Evolutionary conservation across 2,329 filamentous ascomycete species (phyloP), one percentile per base, ranked within the genome.

Genomic region (Zymoseptoria ardabiliae): DNA sequence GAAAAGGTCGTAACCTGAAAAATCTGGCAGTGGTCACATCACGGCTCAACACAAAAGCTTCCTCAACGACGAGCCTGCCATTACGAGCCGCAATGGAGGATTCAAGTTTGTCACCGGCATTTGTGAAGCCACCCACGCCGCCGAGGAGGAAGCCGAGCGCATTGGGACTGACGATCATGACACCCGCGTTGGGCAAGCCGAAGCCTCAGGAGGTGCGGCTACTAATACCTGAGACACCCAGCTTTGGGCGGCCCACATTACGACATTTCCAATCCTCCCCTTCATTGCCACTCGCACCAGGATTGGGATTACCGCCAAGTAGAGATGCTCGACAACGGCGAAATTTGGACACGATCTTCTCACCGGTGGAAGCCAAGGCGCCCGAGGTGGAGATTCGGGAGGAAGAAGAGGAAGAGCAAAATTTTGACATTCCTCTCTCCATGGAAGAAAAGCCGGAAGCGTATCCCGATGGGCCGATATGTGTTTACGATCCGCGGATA

Each of bases 1-100:
- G 88, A 68, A 87, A 88, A 69, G 81, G 83, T n/a, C 86, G 89
- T 59, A 94, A 94, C 70, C 87, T 91, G 76, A 94, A 94, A 75
- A 89, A 89, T 48, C 80, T 94, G 4, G 91, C 88, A 1, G 89
- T 94, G 52, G 89, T 92, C 65, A 84, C 85, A 57, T 78, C 82
- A 8, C 72, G 79, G 10, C 77, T 80, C 0, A 70, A 77, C 20
- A 70, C 73, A 59, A 73, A 75, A 21, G 79, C 82, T 4, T 72
- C 77, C 13, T 76, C 79, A 55, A 71, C 79, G 17, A 79, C 81
- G 57, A 68, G 85, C 81, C 57, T 69, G 9, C 56, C 87, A 78
- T 80, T 68, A 72, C 81, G 65, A 74, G 65, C 79, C 0, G 74
- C 83, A 57, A 77, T 81, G 10, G 74, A 75, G 13, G 72, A 71